Conservation (phyloP, 2,329 filamentous ascomycete species). For the Phialocephala subalpina region DNA sequence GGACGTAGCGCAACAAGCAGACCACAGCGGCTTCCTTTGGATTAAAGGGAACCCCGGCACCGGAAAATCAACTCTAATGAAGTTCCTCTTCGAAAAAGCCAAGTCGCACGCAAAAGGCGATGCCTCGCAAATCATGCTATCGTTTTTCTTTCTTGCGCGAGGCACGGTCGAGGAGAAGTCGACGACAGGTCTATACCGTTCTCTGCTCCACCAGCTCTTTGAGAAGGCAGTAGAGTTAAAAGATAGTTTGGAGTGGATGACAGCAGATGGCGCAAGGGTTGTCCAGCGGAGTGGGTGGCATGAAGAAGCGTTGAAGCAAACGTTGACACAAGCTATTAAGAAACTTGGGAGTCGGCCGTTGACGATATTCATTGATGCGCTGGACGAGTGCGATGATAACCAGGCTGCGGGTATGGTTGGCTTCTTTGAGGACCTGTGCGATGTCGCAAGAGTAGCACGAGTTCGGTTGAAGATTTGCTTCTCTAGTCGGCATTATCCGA, state of each 20-base stretch:
- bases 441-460: constrained; percentile 20
- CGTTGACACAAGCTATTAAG: constrained; percentile 39
- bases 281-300: too few relatives aligned
- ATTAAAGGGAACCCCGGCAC: constrained; percentile 55
- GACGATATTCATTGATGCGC: constrained; percentile 52
- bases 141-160: constrained; percentile 42
- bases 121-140: constrained; percentile 38
- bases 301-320: constrained; percentile 36
- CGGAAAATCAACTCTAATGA: constrained; percentile 55
- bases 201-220: constrained; percentile 52
- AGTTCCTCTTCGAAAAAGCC: too few relatives aligned
- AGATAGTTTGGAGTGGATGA: too few relatives aligned
- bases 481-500: constrained; percentile 42
- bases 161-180: constrained; percentile 51
- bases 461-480: constrained; percentile 37
- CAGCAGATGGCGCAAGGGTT: too few relatives aligned
- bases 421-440: constrained; percentile 35
- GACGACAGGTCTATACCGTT: constrained; percentile 56
- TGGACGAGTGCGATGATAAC: constrained; percentile 53
- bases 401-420: constrained; percentile 28
- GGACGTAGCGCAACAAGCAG: constrained; percentile 36
- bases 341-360: constrained; percentile 39
- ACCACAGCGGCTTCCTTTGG: constrained; percentile 53
- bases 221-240: too few relatives aligned
- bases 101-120: constrained; percentile 3